These are phyloP conservation scores for Chimonanthus praecox DNA, from an alignment of 164 flowering plant species.

Conservation along the genomic window DNA sequence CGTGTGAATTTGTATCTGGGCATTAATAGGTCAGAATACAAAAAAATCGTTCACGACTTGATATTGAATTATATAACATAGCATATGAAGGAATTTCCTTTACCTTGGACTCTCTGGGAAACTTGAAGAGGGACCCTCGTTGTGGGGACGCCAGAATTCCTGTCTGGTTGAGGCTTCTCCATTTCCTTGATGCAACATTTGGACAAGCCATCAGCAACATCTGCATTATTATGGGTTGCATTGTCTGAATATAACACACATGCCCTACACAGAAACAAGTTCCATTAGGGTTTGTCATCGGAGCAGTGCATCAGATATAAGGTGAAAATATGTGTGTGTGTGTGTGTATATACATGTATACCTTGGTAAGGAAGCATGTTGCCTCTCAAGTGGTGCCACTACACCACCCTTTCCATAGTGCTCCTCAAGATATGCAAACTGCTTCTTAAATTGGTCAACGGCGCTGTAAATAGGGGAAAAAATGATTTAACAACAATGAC, in stretches of 20 bases:
- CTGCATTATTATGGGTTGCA: conserved; percentile 39
- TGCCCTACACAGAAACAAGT: conserved; percentile 39
- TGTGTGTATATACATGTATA: conserved; percentile 14
- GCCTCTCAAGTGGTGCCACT: conserved; percentile 85
- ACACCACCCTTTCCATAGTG: conserved; percentile 82
- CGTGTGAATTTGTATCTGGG: too few relatives aligned
- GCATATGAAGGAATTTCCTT: not conserved
- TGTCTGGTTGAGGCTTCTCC: conserved; percentile 48
- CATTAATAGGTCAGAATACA: too few relatives aligned
- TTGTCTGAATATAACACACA: conserved; percentile 74
- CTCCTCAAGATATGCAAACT: conserved; percentile 95
- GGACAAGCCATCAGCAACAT: conserved; percentile 53
- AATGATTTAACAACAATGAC: too few relatives aligned
- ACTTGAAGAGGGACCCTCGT: conserved; percentile 71
- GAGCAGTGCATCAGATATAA: not conserved
- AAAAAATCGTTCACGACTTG: too few relatives aligned
- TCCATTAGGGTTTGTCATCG: not conserved
- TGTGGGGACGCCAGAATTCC: conserved; percentile 51
- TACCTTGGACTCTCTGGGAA: conserved; percentile 63
- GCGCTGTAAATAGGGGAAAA: conserved; percentile 52
- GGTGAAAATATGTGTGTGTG: too few relatives aligned
- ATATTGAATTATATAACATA: too few relatives aligned
- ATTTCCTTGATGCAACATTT: conserved; percentile 65
- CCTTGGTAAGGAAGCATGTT: conserved; percentile 97
- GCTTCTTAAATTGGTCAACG: conserved; percentile 97